A percentile compares a stretch with the other conserved stretches of the same genome.
These are phyloP conservation scores for Podospora australis DNA, from an alignment of 495 filamentous ascomycete species.

Conservation along the genomic window DNA sequence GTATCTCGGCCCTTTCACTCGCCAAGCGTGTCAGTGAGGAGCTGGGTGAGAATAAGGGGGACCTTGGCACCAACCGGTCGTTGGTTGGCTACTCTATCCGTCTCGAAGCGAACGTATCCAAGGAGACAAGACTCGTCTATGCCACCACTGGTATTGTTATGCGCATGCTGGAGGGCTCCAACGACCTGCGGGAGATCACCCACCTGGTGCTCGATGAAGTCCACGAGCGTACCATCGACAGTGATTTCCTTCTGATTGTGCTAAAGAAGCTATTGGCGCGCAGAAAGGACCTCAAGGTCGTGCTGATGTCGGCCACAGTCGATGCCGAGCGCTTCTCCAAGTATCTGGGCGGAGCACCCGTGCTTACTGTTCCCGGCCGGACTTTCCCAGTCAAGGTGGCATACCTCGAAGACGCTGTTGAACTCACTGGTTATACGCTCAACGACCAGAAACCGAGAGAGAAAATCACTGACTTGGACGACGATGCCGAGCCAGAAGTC, in stretches of 20 bases:
- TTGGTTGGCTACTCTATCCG: slow-evolving; percentile 92
- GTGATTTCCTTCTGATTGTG: slow-evolving; percentile 87
- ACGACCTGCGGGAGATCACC: slow-evolving; percentile 78
- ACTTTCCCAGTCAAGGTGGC: slow-evolving; percentile 86
- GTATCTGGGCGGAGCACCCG: slow-evolving; percentile 76
- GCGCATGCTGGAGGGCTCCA: slow-evolving; percentile 87
- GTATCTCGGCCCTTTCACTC: slow-evolving; percentile 92
- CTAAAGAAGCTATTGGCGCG: slow-evolving; percentile 70
- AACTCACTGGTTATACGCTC: slow-evolving; percentile 64
- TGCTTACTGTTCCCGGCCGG: slow-evolving; percentile 82
- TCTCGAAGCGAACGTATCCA: slow-evolving; percentile 76
- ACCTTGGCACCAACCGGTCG: slow-evolving; percentile 74
- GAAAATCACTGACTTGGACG: slow-evolving; percentile 46
- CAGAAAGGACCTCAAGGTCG: slow-evolving; percentile 66
- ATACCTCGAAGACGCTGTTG: slow-evolving; percentile 87
- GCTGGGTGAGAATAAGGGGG: slow-evolving; percentile 73
- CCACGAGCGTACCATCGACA: slow-evolving; percentile 91
- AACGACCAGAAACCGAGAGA: slow-evolving; percentile 44
- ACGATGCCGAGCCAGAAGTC: slow-evolving; percentile 48
- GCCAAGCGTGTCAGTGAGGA: slow-evolving; percentile 90
- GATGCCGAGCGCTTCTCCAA: slow-evolving; percentile 85
- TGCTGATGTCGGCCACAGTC: slow-evolving; percentile 95
- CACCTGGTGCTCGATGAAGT: slow-evolving; percentile 94
- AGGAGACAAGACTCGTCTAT: slow-evolving; percentile 77
- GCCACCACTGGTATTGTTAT: slow-evolving; percentile 88